Evolutionary conservation across 495 filamentous ascomycete species (phyloP).

Genomic region (Podospora didyma): DNA sequence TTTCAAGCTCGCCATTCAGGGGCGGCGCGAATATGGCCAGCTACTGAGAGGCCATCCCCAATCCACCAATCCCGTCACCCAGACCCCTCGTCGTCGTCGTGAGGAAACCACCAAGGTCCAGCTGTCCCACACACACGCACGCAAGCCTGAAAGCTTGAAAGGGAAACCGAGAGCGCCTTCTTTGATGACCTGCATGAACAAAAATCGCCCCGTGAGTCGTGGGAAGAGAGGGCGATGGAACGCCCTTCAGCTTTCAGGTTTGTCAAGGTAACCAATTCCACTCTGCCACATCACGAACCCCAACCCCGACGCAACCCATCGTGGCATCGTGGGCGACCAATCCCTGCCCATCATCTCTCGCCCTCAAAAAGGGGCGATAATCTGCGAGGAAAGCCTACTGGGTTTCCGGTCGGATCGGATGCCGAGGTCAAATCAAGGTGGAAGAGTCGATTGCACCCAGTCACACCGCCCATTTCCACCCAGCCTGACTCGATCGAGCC

Average conservation of each 20-base stretch:
- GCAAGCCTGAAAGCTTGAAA: too few species aligned
- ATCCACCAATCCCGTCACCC: too few species aligned
- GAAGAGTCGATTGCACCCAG: background rate
- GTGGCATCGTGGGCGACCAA: background rate
- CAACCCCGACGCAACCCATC: constrained; percentile 1
- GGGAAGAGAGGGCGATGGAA: background rate
- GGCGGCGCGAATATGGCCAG: background rate
- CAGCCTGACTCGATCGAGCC: background rate
- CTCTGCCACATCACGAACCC: constrained; percentile 18
- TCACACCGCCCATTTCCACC: constrained; percentile 4
- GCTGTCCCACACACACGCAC: too few species aligned
- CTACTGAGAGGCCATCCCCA: too few species aligned
- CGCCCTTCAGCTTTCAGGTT: background rate
- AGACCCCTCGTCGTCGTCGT: too few species aligned
- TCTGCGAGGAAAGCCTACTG: constrained; percentile 9
- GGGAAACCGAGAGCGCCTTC: too few species aligned
- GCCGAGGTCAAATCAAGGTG: constrained; percentile 3
- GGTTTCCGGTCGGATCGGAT: background rate
- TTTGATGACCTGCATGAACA: background rate
- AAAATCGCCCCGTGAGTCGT: background rate
- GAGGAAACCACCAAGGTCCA: too few species aligned
- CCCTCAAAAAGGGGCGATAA: constrained; percentile 4
- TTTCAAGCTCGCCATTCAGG: background rate
- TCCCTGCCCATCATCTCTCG: background rate
- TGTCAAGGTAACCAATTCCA: constrained; percentile 6